Evolutionary conservation across 139 green algal species (phyloP), one percentile per base, ranked within the genome.

Genomic region (Chlamydomonas sp.): DNA sequence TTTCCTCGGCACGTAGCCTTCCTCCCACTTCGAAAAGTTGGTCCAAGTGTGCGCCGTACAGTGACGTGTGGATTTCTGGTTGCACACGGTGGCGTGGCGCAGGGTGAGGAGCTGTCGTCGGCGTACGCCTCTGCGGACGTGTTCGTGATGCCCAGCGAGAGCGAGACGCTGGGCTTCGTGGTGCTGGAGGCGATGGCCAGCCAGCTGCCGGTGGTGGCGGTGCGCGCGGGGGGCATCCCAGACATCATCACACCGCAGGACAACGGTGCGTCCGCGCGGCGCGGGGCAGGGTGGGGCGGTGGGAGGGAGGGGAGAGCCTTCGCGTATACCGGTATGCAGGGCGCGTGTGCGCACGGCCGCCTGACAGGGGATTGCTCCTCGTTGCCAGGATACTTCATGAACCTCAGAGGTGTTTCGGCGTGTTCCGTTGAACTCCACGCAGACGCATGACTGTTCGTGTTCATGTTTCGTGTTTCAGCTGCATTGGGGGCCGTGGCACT

Each of bases 81-180:
- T 64, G 57, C 58, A 81, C 77, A 81, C 67, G 12, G 31, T 49
- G 31, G 31, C 31, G 31, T 49, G 31, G 31, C 98, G 83, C 95
- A 95, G 62, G 97, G 97, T 10, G 94, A 98, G 68, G 96, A 98
- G 80, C 95, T 99, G 69, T 96, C 94, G 8, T 78, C 93, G 57
- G 98, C 98, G 1, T 99, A 99, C 85, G 98, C 98, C 16, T 95
- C 85, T 18, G 95, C 93, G 3, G 98, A 99, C 93, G 91, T 99
- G 14, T 99, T 99, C 91, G 90, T 99, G 66, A 99, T 99, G 96
- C 98, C 98, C 14, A 96, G 68, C 61, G 95, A 98, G 86, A 96
- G 90, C 2, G 97, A 99, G 92, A 99, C 97, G 4, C 94, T 99
- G 5, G 97, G 97, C 31, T 99, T 99, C 92, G 98, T 99, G 63